phyloP scores from a whole-genome alignment of 2,329 filamentous ascomycete genomes.

The Talaromyces amestolkiae region DNA sequence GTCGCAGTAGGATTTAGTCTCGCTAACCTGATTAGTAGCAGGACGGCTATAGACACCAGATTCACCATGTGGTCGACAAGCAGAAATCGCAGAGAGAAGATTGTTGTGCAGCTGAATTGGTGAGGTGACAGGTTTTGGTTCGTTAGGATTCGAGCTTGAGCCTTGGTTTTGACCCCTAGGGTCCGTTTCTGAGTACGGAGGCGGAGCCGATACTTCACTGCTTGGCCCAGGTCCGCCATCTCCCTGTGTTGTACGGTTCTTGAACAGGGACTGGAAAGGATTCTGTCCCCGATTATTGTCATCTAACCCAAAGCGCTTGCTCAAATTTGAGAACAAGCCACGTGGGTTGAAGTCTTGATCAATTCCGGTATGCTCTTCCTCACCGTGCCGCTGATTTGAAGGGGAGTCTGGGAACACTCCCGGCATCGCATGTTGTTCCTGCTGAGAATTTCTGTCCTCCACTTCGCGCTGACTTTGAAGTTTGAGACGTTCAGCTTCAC shows the following conservation, averaged over 20 bases:
- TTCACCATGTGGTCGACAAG: slow-evolving; percentile 74
- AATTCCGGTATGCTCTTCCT: slow-evolving; percentile 23
- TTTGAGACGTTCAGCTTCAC: slow-evolving; percentile 51
- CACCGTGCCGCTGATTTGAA: slow-evolving; percentile 40
- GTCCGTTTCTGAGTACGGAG: slow-evolving; percentile 41
- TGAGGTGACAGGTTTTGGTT: slow-evolving; percentile 33
- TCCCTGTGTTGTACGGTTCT: slow-evolving; percentile 26
- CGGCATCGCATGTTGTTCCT: slow-evolving; percentile 58
- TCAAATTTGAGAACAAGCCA: slow-evolving; percentile 67
- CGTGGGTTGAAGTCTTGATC: slow-evolving; percentile 46
- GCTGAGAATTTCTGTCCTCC: slow-evolving; percentile 31
- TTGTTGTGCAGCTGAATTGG: slow-evolving; percentile 46
- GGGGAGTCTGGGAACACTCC: slow-evolving; percentile 70
- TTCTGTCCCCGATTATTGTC: slow-evolving; percentile 18
- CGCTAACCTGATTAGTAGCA: slow-evolving; percentile 69
- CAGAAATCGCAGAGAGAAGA: slow-evolving; percentile 72
- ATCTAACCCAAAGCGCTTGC: slow-evolving; percentile 67
- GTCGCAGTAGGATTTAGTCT: slow-evolving; percentile 85
- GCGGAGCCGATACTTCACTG: slow-evolving; percentile 32
- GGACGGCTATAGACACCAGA: slow-evolving; percentile 70
- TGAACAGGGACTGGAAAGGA: slow-evolving; percentile 32
- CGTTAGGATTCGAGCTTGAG: slow-evolving; percentile 30
- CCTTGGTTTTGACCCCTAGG: slow-evolving; percentile 22
- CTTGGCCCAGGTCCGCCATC: slow-evolving; percentile 12
- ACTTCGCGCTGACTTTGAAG: slow-evolving; percentile 33